These are phyloP conservation scores for Rhodomyrtus psidioides DNA, from an alignment of 441 rosid genomes.

Conservation along the genomic window DNA sequence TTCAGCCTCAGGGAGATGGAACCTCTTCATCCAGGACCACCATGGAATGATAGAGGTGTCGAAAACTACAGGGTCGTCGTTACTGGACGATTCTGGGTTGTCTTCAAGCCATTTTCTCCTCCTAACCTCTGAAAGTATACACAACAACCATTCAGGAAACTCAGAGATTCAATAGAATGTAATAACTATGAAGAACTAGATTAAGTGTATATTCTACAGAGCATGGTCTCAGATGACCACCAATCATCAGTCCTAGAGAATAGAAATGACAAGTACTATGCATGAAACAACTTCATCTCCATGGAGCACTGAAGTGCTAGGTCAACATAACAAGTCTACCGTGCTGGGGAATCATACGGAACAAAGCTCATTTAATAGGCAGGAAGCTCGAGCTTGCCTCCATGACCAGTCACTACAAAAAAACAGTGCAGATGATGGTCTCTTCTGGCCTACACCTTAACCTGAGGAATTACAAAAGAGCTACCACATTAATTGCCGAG, in stretches of 20 bases:
- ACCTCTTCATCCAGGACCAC: conserved; percentile 98
- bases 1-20: conserved; percentile 91
- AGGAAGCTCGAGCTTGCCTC: neutral
- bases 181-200: neutral
- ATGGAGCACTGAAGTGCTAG: neutral
- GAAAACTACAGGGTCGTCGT: conserved; percentile 72
- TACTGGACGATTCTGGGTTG: conserved; percentile 72
- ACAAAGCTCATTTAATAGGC: neutral
- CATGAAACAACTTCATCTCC: neutral
- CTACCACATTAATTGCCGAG: neutral
- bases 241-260: neutral
- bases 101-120: conserved; percentile 82
- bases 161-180: neutral
- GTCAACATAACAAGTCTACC: neutral
- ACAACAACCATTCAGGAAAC: neutral
- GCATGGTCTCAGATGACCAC: neutral
- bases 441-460: neutral
- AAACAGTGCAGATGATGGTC: neutral
- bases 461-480: neutral
- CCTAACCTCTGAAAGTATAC: conserved; percentile 56
- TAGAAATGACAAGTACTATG: neutral
- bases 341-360: neutral
- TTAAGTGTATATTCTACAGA: neutral
- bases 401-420: neutral
- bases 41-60: conserved; percentile 86